These are phyloP conservation scores for Aspergillus hiratsukae DNA, from an alignment of 2,329 filamentous ascomycete species.

Conservation along the genomic window DNA sequence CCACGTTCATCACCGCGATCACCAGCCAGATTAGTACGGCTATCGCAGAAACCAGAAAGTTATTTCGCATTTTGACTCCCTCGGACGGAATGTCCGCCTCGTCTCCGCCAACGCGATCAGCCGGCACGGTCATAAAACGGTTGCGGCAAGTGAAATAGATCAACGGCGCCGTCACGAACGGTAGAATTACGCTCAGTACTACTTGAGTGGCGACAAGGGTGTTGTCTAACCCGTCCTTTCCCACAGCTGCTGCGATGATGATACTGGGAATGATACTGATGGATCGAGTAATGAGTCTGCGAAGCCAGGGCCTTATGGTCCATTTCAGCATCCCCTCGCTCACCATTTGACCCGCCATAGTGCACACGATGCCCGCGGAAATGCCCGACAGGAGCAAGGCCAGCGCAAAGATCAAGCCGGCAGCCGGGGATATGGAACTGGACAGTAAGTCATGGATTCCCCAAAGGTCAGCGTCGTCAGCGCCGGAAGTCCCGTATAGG, in stretches of 20 bases:
- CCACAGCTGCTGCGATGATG: slow-evolving; percentile 76
- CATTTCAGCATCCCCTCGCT: slow-evolving; percentile 76
- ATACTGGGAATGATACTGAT: slow-evolving; percentile 80
- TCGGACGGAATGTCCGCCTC: slow-evolving; percentile 25
- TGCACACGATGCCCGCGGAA: slow-evolving; percentile 81
- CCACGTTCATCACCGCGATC: slow-evolving; percentile 75
- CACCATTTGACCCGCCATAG: slow-evolving; percentile 85
- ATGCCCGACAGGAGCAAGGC: slow-evolving; percentile 75
- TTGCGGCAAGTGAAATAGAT: slow-evolving; percentile 79
- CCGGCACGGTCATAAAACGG: slow-evolving; percentile 71
- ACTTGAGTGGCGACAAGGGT: slow-evolving; percentile 76
- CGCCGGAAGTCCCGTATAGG: slow-evolving; percentile 60
- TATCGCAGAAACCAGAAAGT: slow-evolving; percentile 58
- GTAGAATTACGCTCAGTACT: slow-evolving; percentile 70
- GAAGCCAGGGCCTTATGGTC: slow-evolving; percentile 70
- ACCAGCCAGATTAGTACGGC: slow-evolving; percentile 65
- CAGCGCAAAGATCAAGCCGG: slow-evolving; percentile 78
- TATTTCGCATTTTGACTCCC: slow-evolving; percentile 64
- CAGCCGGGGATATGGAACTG: slow-evolving; percentile 64
- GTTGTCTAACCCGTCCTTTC: slow-evolving; percentile 62
- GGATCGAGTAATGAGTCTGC: slow-evolving; percentile 69
- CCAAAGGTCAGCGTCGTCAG: slow-evolving; percentile 71
- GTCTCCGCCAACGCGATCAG: slow-evolving; percentile 36
- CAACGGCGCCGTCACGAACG: slow-evolving; percentile 76
- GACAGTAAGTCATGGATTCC: slow-evolving; percentile 72